phyloP scores from a whole-genome alignment of 1,284 basidiomycete genomes.

The Tremellales sp. region DNA sequence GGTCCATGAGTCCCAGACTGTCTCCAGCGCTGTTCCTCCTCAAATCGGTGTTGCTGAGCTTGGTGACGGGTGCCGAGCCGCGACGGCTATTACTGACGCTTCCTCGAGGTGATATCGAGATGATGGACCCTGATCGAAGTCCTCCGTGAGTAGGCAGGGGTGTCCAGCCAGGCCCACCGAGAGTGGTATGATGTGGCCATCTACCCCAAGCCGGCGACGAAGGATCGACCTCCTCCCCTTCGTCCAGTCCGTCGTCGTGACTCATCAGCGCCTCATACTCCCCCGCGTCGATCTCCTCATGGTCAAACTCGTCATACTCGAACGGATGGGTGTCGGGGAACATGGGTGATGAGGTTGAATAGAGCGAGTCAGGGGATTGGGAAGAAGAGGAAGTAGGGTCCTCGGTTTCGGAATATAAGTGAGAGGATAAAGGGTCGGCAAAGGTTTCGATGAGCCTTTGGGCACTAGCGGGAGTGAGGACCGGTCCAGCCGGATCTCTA shows the following conservation, averaged over 20 bases:
- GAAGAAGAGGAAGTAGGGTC: constrained; percentile 17
- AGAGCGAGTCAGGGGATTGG: constrained; percentile 33
- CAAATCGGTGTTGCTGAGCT: not conserved
- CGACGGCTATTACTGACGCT: constrained; percentile 7
- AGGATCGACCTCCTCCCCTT: constrained; percentile 2
- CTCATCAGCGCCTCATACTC: constrained; percentile 23
- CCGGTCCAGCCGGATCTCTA: constrained; percentile 3
- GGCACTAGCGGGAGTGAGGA: constrained; percentile 8
- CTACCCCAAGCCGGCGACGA: constrained; percentile 18
- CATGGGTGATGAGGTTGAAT: constrained; percentile 24
- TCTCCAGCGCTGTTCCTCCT: not conserved
- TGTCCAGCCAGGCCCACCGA: constrained; percentile 13
- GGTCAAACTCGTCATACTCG: constrained; percentile 17
- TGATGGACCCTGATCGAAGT: constrained; percentile 17
- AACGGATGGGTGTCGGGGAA: constrained; percentile 21
- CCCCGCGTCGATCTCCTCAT: constrained; percentile 12
- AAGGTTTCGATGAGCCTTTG: constrained; percentile 10
- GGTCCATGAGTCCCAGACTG: constrained; percentile 1
- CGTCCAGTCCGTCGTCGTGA: constrained; percentile 2
- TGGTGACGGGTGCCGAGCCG: not conserved
- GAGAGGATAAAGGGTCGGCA: not conserved
- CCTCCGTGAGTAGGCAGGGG: constrained; percentile 4
- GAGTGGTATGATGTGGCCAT: constrained; percentile 16
- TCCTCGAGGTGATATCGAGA: constrained; percentile 24
- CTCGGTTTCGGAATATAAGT: not conserved